Base-by-base conservation (phyloP, 768 basidiomycete species). In the Udeniomyces megalosporus region DNA sequence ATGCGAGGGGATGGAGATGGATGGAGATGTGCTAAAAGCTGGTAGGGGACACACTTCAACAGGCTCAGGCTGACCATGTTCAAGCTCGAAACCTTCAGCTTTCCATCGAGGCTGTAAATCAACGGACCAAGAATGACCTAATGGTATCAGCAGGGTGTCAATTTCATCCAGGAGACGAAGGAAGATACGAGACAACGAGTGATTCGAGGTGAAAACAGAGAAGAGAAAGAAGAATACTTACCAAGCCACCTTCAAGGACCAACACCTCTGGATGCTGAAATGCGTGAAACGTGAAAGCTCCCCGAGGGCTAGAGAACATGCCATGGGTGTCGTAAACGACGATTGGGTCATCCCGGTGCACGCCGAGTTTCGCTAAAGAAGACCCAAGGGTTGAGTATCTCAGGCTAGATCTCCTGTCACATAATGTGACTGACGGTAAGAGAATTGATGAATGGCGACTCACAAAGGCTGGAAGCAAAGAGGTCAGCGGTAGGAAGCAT, bases 271-370 rank as follows among this genome's bases (percentile, higher is more conserved):
- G 73, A 72, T 99, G 95, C 8, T 88, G 88, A 73, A 95, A 90
- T 26, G 85, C 79, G 57, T 86, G 81, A 80, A 97, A 95, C 78
- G 88, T 97, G 77, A 87, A 97, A 48, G 91, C 79, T 1, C 89
- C 88, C 62, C 95, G 81, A 58, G 95, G 92, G 24, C 89, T 81
- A 2, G 87, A 89, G 77, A 97, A 96, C 20, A 96, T 77, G 12
- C 95, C 93, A 61, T 84, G 80, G 1, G 84, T 77, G 71, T 99
- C 95, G 72, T 97, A 99, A 66, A 96, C 72, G 42, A 96, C 80
- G 28, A 97, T 89, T 72, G 88, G 86, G 3, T 86, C 82, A 11
- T 46, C 64, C 61, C 35, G 15, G 45, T 56, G 49, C 28, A 46
- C 42, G 24, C 61, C 38, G 32, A 47, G 47, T 12, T 29, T 31